Evolutionary conservation across 495 filamentous ascomycete species (phyloP).

Genomic region (Penicillium parvum): DNA sequence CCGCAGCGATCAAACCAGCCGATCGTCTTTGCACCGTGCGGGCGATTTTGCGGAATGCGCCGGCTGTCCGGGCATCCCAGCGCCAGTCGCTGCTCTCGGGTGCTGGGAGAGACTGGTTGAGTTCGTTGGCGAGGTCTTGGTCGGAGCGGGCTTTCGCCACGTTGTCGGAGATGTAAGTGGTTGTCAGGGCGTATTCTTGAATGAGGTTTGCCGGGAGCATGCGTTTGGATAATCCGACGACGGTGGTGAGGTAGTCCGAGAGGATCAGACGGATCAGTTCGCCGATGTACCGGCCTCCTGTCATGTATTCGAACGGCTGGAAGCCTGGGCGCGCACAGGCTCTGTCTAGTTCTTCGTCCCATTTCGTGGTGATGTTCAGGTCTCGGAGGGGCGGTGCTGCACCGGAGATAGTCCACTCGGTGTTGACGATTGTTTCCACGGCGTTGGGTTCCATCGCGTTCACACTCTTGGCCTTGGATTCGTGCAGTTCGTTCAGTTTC

Average conservation of each 20-base stretch:
- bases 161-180: slow-evolving; percentile 64
- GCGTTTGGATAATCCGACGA: slow-evolving; percentile 30
- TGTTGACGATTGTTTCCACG: slow-evolving; percentile 71
- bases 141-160: slow-evolving; percentile 47
- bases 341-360: slow-evolving; percentile 63
- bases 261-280: slow-evolving; percentile 73
- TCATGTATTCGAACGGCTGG: slow-evolving; percentile 87
- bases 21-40: slow-evolving; percentile 63
- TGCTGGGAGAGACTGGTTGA: slow-evolving; percentile 51
- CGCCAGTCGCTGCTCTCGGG: slow-evolving; percentile 42
- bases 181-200: slow-evolving; percentile 62
- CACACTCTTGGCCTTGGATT: slow-evolving; percentile 52
- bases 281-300: slow-evolving; percentile 75
- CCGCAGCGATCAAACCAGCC: slow-evolving; percentile 66
- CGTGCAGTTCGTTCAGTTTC: slow-evolving; percentile 57
- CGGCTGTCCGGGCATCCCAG: slow-evolving; percentile 57
- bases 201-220: slow-evolving; percentile 54
- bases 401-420: slow-evolving; percentile 81
- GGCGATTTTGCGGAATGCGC: slow-evolving; percentile 56
- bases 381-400: slow-evolving; percentile 61
- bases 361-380: slow-evolving; percentile 60
- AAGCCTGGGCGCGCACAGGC: slow-evolving; percentile 71
- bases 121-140: slow-evolving; percentile 44
- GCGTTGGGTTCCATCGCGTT: slow-evolving; percentile 38
- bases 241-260: slow-evolving; percentile 56